Evolutionary conservation across 2,329 filamentous ascomycete genomes (phyloP).

Genomic region (Nemania sp.): DNA sequence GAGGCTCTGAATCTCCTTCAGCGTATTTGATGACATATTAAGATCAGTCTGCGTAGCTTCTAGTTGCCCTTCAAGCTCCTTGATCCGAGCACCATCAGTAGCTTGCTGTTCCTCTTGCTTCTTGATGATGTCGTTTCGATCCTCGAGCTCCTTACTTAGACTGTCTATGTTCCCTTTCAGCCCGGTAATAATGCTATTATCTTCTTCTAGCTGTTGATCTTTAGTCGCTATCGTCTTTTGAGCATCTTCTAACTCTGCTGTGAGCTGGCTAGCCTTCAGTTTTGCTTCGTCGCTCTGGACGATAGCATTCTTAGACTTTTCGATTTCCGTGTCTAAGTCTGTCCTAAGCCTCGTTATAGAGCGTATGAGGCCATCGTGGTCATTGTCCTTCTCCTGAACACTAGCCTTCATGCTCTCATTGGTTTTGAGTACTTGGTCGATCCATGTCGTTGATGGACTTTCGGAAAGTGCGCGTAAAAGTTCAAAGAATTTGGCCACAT

Average conservation of each 20-base stretch:
- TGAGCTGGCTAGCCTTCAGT: conserved; percentile 6
- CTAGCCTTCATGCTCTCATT: conserved; percentile 11
- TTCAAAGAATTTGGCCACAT: conserved; percentile 11
- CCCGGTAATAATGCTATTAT: neutral
- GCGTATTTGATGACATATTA: neutral
- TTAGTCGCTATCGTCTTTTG: conserved; percentile 16
- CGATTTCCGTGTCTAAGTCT: neutral
- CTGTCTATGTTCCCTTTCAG: conserved; percentile 5
- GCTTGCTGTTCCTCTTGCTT: conserved; percentile 9
- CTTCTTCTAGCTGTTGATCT: conserved; percentile 6
- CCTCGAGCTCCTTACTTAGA: conserved; percentile 3
- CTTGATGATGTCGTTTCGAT: conserved; percentile 9
- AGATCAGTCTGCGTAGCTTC: conserved; percentile 3
- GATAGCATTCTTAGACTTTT: neutral
- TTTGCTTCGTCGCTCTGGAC: conserved; percentile 11
- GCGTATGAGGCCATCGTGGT: neutral
- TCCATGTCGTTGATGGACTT: conserved; percentile 11
- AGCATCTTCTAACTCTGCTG: conserved; percentile 5
- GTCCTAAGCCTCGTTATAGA: neutral
- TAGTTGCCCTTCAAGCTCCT: conserved; percentile 3
- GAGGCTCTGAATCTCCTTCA: conserved; percentile 16
- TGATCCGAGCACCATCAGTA: conserved; percentile 8
- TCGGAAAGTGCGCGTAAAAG: conserved; percentile 2
- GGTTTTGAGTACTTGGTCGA: conserved; percentile 9
- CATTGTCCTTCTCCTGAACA: conserved; percentile 2